Percentiles rank a stretch among this genome's conserved stretches.
phyloP scores from a whole-genome alignment of 176 grass and related monocot genomes.

The Alloteropsis semialata region DNA sequence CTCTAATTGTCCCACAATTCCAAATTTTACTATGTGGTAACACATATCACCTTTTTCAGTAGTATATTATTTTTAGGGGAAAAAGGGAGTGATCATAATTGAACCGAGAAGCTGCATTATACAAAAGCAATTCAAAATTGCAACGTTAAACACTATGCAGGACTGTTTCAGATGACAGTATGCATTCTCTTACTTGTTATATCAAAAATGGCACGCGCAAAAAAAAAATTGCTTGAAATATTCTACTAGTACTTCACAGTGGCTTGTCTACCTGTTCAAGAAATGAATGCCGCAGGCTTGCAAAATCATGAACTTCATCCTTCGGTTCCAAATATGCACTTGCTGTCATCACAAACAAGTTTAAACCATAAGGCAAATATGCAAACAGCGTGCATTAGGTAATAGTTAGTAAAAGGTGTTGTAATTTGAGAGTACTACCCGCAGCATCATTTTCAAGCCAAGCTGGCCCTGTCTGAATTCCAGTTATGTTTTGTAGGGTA shows the following conservation, averaged over 20 bases:
- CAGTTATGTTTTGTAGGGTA: constrained; percentile 42
- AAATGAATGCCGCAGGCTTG: constrained; percentile 65
- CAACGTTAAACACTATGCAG: neutral
- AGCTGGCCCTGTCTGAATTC: constrained; percentile 46
- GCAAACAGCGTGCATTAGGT: neutral
- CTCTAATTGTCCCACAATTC: neutral
- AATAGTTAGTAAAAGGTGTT: constrained; percentile 3
- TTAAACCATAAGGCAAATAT: constrained; percentile 39
- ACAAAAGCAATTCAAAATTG: neutral
- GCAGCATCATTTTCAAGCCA: constrained; percentile 79
- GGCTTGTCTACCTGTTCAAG: constrained; percentile 76
- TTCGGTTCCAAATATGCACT: constrained; percentile 67
- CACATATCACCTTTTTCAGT: neutral
- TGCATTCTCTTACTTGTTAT: constrained; percentile 1
- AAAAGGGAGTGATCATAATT: neutral
- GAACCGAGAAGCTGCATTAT: neutral
- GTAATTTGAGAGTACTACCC: constrained; percentile 60
- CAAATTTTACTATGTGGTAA: constrained; percentile 6
- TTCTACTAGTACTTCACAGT: constrained; percentile 9
- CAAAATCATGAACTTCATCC: constrained; percentile 69
- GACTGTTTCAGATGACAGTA: neutral
- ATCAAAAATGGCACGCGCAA: constrained; percentile 1
- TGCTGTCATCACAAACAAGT: constrained; percentile 60
- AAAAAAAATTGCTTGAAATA: neutral
- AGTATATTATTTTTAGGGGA: neutral